phyloP scores from a whole-genome alignment of 768 basidiomycete species.

The Antrodiella citrinella region DNA sequence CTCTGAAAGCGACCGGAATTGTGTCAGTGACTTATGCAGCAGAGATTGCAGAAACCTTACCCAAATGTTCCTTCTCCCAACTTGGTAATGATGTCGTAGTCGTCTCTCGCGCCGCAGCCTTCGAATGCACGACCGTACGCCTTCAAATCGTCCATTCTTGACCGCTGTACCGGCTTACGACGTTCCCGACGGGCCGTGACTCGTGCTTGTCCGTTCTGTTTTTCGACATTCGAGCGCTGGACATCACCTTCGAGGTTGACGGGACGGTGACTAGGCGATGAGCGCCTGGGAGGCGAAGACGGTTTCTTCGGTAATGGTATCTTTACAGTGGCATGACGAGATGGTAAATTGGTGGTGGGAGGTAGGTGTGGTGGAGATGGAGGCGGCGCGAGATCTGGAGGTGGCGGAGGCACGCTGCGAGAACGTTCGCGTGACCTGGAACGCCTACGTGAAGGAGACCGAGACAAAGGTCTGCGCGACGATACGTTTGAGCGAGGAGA shows the following conservation, averaged over 20 bases:
- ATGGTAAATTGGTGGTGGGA: constrained; percentile 25
- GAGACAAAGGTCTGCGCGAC: constrained; percentile 3
- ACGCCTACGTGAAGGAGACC: constrained; percentile 10
- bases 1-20: constrained; percentile 34
- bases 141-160: constrained; percentile 55
- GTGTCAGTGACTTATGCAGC: not conserved
- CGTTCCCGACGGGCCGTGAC: constrained; percentile 11
- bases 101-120: constrained; percentile 63
- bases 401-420: constrained; percentile 17
- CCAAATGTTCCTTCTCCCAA: constrained; percentile 97
- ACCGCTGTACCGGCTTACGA: constrained; percentile 39
- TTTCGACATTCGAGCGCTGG: too few species aligned
- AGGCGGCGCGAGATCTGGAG: constrained; percentile 6
- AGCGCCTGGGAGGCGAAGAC: constrained; percentile 38
- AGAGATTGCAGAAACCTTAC: constrained; percentile 35
- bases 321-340: constrained; percentile 31
- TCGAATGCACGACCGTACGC: constrained; percentile 62
- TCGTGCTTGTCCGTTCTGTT: too few species aligned
- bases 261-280: constrained; percentile 30
- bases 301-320: constrained; percentile 34
- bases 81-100: constrained; percentile 80
- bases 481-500: constrained; percentile 11
- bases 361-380: constrained; percentile 8
- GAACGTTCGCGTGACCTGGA: constrained; percentile 9
- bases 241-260: too few species aligned